phyloP scores from a whole-genome alignment of 768 basidiomycete species.

The Coprinellus aureogranulatus region DNA sequence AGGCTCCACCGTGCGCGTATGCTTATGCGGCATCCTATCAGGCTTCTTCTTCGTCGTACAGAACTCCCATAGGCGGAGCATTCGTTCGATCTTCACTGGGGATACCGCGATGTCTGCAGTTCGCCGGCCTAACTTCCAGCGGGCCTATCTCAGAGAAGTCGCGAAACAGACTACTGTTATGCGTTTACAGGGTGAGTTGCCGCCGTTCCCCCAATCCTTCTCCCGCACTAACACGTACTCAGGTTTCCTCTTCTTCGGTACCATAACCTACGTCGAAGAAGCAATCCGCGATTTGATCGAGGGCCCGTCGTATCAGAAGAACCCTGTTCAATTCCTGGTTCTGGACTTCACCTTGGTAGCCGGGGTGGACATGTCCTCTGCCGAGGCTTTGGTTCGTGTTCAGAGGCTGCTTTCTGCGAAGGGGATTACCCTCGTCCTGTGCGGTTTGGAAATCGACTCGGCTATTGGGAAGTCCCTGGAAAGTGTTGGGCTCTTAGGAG shows the following conservation, averaged over 20 bases:
- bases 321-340: slow-evolving; percentile 86
- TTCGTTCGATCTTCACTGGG: slow-evolving; percentile 80
- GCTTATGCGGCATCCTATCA: slow-evolving; percentile 21
- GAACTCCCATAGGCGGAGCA: slow-evolving; percentile 81
- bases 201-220: not conserved
- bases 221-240: slow-evolving; percentile 50
- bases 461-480: slow-evolving; percentile 69
- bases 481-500: slow-evolving; percentile 78
- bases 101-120: slow-evolving; percentile 88
- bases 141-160: slow-evolving; percentile 88
- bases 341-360: slow-evolving; percentile 83
- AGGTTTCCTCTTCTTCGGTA: slow-evolving; percentile 92
- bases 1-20: not conserved
- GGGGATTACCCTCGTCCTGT: slow-evolving; percentile 83
- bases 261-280: slow-evolving; percentile 86
- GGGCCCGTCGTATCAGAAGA: slow-evolving; percentile 63
- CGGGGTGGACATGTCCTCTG: slow-evolving; percentile 92
- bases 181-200: slow-evolving; percentile 68
- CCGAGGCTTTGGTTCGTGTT: slow-evolving; percentile 91
- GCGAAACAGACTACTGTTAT: slow-evolving; percentile 89
- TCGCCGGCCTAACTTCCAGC: slow-evolving; percentile 81
- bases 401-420: slow-evolving; percentile 76
- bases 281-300: slow-evolving; percentile 76
- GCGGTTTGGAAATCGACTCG: slow-evolving; percentile 68
- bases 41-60: slow-evolving; percentile 97